phyloP scores from a whole-genome alignment of 208 protist genomes.

The Leptomonas pyrrhocoris region DNA sequence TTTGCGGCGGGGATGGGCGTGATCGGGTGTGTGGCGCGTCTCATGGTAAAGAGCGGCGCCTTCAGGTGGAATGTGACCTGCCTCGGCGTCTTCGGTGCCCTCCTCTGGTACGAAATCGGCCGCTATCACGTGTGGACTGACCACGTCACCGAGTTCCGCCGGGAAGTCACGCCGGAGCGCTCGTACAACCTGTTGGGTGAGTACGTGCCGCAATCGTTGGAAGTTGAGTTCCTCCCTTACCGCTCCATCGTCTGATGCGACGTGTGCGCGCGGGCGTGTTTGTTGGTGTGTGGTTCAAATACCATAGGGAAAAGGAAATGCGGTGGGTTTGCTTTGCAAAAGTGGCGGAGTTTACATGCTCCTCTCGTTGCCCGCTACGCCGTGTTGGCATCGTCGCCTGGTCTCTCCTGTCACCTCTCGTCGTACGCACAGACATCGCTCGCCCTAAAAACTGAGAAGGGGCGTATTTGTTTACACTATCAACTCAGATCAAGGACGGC shows the following conservation, averaged over 20 bases:
- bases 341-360: no score
- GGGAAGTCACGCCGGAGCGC: conserved; percentile 60
- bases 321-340: no score
- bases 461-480: no score
- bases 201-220: conserved; percentile 64
- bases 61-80: conserved; percentile 34
- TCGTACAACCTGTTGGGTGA: conserved; percentile 73
- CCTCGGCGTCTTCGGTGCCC: conserved; percentile 44
- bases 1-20: conserved; percentile 80
- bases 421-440: no score
- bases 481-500: no score
- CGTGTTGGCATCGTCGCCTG: no score
- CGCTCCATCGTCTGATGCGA: conserved; percentile 10
- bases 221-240: conserved; percentile 42
- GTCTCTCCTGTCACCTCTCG: no score
- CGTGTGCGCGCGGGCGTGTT: neutral
- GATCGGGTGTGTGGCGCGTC: conserved; percentile 56
- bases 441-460: no score
- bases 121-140: conserved; percentile 84
- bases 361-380: no score
- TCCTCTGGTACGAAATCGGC: conserved; percentile 89
- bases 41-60: conserved; percentile 55
- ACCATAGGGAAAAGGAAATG: no score
- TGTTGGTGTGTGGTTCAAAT: neutral
- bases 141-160: conserved; percentile 66